Base-by-base conservation (phyloP, 768 basidiomycete genomes). In the Mrakia gelida region DNA sequence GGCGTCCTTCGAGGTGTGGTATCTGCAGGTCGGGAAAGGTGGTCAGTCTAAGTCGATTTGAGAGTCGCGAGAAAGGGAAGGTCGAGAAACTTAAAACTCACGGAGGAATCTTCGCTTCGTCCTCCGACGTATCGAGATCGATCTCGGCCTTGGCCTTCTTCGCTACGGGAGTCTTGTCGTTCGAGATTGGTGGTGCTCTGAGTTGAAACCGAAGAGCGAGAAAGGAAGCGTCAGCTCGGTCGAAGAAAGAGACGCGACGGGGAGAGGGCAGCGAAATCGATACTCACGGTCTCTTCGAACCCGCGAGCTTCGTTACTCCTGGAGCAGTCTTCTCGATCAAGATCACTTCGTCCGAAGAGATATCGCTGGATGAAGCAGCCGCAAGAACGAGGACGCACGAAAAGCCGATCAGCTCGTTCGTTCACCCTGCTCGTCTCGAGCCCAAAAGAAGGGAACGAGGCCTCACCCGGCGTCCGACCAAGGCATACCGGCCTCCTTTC, bases 1-100 rank as follows among this genome's bases (percentile, higher is more conserved):
- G 9, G 93, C 94, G 81, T 97, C 94, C 84, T 89, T 92, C 2
- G 94, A 94, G 28, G 81, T 56, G 11, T 76, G 52, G 56, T 70
- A 77, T 41, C 72, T 73, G 56, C 4, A n/a, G 26, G 45, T 45
- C 3, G n/a, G 52, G 11, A 32, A 23, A 38, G 21, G 30, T 23
- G 26, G 32, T 45, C n/a, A 71, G 45, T 10, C 54, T 2, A 18
- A 73, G 28, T 34, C 23, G 2, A 3, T 21, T 45, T 8, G 23
- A 52, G 21, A 18, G 10, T n/a, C 7, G 2, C 6, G 9, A 59
- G 28, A 7, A 59, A 7, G 2, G 59, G 18, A 23, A 26, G 28
- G n/a, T 16, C 13, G n/a, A 59, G 59, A 28, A 56, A n/a, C 5
- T 26, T 1, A 13, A 28, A 56, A 28, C 59, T 26, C 23, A 59